Base-by-base conservation (phyloP, 257 asterid genomes). In the Agastache rugosa region DNA sequence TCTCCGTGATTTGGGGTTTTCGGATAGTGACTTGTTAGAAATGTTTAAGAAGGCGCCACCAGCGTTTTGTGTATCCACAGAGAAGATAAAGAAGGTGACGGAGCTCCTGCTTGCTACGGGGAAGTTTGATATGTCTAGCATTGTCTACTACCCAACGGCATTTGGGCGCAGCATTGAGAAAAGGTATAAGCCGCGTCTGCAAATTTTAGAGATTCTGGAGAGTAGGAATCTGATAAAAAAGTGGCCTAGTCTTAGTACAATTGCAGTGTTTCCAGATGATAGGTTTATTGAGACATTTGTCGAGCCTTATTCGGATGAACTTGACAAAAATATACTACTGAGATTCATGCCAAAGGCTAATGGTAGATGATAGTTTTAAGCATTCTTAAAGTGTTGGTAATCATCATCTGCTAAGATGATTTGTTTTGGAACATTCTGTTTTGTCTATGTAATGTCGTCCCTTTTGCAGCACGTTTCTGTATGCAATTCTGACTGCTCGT, bases 1-100 rank as follows among this genome's bases (percentile, higher is more conserved):
- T 27, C 71, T 69, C 23, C 64, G 41, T 23, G 48, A 58, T 11
- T 10, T 64, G 6, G 80, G 77, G 11, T 79, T 74, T 61, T 68
- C 77, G 0, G 73, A 72, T 11, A 16, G 20, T 19, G 83, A 73
- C 62, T 61, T 63, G 2, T 60, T 37, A 37, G 17, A 25, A 0
- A 35, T 67, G 53, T 37, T 75, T 27, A 75, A 39, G 37, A 50
- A 42, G 61, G 7, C 2, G 3, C 84, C 79, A 19, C 29, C 23
- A 6, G 22, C 58, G 31, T 37, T 35, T 63, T n/a, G 34, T 63
- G 29, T 8, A 37, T 35, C 68, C 68, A 8, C 51, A 11, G 50
- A 44, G 50, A 44, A 44, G 14, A 11, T 44, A 15, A 44, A 44
- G 50, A 2, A 44, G 50, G 50, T 44, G 50, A 44, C 50, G 5